Evolutionary conservation across 2,329 filamentous ascomycete species (phyloP).

Genomic region (Tympanopsis confertula): DNA sequence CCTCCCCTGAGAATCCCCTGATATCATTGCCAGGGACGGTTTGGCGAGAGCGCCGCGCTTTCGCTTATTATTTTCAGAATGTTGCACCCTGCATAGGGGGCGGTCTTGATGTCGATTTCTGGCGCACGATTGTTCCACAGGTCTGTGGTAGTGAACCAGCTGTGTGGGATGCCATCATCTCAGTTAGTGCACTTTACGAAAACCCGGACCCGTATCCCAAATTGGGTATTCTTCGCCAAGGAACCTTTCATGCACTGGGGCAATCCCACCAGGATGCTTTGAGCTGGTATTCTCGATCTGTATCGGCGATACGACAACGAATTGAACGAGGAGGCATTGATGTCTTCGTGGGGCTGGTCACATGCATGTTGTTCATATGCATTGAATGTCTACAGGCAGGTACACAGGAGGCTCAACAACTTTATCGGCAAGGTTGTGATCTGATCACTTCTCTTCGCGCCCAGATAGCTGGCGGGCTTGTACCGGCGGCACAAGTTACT

Average conservation of each 20-base stretch:
- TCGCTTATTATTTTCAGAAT: constrained; percentile 21
- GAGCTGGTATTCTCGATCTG: constrained; percentile 16
- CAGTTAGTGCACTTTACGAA: constrained; percentile 21
- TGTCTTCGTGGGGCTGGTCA: constrained; percentile 15
- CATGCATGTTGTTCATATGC: constrained; percentile 18
- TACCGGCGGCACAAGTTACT: constrained; percentile 6
- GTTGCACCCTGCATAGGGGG: constrained; percentile 17
- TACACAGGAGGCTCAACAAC: constrained; percentile 11
- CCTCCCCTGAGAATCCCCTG: constrained; percentile 5
- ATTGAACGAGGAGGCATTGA: constrained; percentile 12
- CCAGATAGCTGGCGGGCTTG: constrained; percentile 3
- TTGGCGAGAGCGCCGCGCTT: constrained; percentile 19
- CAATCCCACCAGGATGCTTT: constrained; percentile 13
- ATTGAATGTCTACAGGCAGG: constrained; percentile 15
- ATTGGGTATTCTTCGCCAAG: constrained; percentile 1
- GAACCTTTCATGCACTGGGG: neutral
- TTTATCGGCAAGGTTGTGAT: constrained; percentile 15
- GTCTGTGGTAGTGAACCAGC: constrained; percentile 19
- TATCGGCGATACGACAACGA: constrained; percentile 12
- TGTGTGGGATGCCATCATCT: constrained; percentile 23
- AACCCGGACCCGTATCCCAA: constrained; percentile 8
- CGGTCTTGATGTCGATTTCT: constrained; percentile 19
- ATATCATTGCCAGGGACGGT: constrained; percentile 11
- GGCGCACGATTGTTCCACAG: constrained; percentile 19
- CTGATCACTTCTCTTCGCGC: constrained; percentile 11